Evolutionary conservation across 805 yeast genomes (phyloP).

Genomic region (Hanseniaspora hatyaiensis): DNA sequence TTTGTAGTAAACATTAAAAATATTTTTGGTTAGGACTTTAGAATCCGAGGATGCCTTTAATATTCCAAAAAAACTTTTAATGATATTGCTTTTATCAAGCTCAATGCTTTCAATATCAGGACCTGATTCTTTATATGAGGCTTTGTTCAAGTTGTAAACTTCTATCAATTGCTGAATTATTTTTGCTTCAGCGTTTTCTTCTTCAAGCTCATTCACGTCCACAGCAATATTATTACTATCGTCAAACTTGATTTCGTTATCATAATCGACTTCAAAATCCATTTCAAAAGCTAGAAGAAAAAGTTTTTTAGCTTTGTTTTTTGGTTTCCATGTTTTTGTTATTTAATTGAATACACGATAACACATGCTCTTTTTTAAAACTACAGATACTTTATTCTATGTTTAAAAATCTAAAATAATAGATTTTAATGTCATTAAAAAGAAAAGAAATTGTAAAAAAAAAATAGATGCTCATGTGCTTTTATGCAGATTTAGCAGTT

Average conservation of each 20-base stretch:
- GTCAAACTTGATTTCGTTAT: not conserved
- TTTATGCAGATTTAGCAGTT: too few species aligned
- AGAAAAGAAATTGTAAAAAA: too few species aligned
- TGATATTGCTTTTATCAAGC: not conserved
- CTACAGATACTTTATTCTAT: too few species aligned
- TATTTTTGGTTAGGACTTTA: not conserved
- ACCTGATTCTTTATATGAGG: not conserved
- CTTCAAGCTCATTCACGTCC: not conserved
- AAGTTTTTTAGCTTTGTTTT: not conserved
- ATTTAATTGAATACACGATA: too few species aligned
- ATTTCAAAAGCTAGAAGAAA: too few species aligned
- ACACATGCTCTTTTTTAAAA: too few species aligned
- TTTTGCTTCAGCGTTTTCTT: not conserved
- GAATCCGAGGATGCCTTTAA: not conserved
- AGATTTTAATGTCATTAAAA: not conserved
- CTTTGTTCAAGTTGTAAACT: not conserved
- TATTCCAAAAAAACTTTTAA: not conserved
- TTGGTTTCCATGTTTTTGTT: too few species aligned
- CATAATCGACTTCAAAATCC: too few species aligned
- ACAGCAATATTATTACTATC: not conserved
- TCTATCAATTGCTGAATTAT: not conserved
- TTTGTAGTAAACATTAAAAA: not conserved
- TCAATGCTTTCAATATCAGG: not conserved
- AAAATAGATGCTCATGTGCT: too few species aligned
- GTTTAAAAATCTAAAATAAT: too few species aligned